Conservation (phyloP, 495 filamentous ascomycete species). For the Geopyxis carbonaria region DNA sequence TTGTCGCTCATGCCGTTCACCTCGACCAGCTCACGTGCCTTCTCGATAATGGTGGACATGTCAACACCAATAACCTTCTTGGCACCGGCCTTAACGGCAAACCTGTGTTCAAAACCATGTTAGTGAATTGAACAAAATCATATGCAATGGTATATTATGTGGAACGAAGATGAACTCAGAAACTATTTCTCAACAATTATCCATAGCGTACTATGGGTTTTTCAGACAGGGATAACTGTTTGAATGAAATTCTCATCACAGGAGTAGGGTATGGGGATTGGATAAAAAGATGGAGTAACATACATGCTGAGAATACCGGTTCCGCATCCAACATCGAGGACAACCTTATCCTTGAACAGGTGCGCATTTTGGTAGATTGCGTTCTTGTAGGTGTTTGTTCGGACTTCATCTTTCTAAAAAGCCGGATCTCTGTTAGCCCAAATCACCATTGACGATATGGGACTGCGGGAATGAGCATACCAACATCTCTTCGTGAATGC, state of each 20-base stretch:
- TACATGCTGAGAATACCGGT: slow-evolving; percentile 80
- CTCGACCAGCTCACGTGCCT: slow-evolving; percentile 79
- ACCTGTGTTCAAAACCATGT: slow-evolving; percentile 41
- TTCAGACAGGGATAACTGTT: slow-evolving; percentile 27
- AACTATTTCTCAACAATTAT: slow-evolving; percentile 19
- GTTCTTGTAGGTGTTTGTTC: slow-evolving; percentile 88
- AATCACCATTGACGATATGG: background rate
- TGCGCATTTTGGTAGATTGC: slow-evolving; percentile 90
- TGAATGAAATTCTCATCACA: slow-evolving; percentile 19
- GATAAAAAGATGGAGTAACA: slow-evolving; percentile 18
- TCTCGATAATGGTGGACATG: slow-evolving; percentile 91
- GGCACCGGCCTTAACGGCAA: slow-evolving; percentile 84
- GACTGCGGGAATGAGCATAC: slow-evolving; percentile 13
- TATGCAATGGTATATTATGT: background rate
- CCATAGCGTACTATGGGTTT: slow-evolving; percentile 17
- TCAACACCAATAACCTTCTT: slow-evolving; percentile 92
- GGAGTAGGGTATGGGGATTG: background rate
- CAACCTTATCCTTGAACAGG: slow-evolving; percentile 93
- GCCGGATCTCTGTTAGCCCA: slow-evolving; percentile 11
- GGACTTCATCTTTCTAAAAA: slow-evolving; percentile 62
- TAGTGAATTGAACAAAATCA: slow-evolving; percentile 3
- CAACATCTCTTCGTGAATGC: slow-evolving; percentile 27
- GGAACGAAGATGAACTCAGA: slow-evolving; percentile 12
- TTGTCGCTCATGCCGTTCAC: slow-evolving; percentile 64
- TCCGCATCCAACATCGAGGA: slow-evolving; percentile 95